Conservation (phyloP, 1,284 basidiomycete genomes). For the Fomitopsis pinicola region DNA sequence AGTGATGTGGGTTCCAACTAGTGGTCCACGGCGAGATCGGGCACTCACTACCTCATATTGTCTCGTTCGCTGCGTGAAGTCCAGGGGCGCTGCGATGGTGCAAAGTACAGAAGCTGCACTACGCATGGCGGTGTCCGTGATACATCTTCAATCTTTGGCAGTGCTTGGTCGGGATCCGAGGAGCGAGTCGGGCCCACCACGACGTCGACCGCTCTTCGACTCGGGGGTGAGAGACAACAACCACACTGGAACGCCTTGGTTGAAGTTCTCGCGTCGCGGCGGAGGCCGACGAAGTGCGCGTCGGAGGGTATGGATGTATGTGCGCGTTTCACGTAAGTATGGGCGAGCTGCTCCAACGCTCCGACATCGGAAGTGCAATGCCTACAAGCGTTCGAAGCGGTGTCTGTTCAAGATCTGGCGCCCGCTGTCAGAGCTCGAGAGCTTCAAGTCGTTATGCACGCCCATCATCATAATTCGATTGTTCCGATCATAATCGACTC, state of each 20-base stretch:
- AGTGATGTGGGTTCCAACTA: neutral
- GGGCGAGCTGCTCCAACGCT: neutral
- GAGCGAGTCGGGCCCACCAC: neutral
- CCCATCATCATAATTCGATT: neutral
- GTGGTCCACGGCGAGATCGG: neutral
- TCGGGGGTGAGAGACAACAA: neutral
- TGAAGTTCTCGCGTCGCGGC: neutral
- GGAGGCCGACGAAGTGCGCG: neutral
- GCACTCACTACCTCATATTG: too few species aligned
- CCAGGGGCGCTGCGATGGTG: too few species aligned
- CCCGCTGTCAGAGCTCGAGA: neutral
- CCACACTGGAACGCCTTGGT: neutral
- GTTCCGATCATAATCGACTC: constrained; percentile 1
- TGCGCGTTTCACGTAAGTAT: neutral
- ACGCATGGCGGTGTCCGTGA: neutral
- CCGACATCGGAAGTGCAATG: neutral
- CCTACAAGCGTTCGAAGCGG: neutral
- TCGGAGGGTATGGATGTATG: neutral
- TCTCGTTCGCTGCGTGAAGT: too few species aligned
- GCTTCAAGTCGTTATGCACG: neutral
- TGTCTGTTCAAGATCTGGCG: neutral
- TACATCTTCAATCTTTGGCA: neutral
- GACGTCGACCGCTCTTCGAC: too few species aligned
- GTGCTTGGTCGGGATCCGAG: neutral
- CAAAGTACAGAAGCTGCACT: neutral